phyloP scores from a whole-genome alignment of 139 green algal species.

The Astrephomene gubernaculifera region DNA sequence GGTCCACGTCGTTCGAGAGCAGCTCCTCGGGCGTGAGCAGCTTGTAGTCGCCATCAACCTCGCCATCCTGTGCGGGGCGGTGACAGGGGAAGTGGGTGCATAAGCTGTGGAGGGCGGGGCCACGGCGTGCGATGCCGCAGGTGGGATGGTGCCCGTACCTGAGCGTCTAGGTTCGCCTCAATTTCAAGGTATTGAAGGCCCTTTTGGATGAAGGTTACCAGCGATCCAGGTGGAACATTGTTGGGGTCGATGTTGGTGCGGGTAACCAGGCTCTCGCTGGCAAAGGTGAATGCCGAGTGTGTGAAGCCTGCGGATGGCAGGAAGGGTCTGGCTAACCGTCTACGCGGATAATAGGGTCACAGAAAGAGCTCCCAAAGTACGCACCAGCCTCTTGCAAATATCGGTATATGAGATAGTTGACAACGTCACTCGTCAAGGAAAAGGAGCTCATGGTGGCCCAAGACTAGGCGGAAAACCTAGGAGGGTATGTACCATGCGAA shows the following conservation, averaged over 20 bases:
- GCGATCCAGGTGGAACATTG: conserved; percentile 89
- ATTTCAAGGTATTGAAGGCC: conserved; percentile 98
- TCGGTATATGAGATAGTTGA: conserved; percentile 96
- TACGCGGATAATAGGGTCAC: background rate
- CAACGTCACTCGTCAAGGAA: conserved; percentile 74
- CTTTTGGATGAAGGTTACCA: conserved; percentile 97
- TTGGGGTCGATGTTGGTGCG: conserved; percentile 79
- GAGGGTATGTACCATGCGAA: conserved; percentile 10
- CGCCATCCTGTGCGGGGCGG: conserved; percentile 67
- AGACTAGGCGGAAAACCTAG: background rate
- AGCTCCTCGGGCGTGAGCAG: conserved; percentile 89
- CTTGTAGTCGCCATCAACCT: conserved; percentile 89
- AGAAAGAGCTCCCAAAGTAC: background rate
- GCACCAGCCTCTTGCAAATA: conserved; percentile 95
- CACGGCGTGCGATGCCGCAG: too few relatives aligned
- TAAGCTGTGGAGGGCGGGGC: too few relatives aligned
- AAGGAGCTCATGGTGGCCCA: conserved; percentile 16
- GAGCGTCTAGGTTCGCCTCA: conserved; percentile 92
- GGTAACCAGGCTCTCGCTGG: conserved; percentile 84
- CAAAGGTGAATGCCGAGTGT: conserved; percentile 96
- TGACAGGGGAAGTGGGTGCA: too few relatives aligned
- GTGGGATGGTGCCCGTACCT: too few relatives aligned
- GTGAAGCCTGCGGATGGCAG: conserved; percentile 84
- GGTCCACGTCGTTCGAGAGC: conserved; percentile 88
- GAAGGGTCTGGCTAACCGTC: background rate